These are phyloP conservation scores for Ceratocystis papillata DNA, from an alignment of 2,329 filamentous ascomycete species.

Conservation along the genomic window DNA sequence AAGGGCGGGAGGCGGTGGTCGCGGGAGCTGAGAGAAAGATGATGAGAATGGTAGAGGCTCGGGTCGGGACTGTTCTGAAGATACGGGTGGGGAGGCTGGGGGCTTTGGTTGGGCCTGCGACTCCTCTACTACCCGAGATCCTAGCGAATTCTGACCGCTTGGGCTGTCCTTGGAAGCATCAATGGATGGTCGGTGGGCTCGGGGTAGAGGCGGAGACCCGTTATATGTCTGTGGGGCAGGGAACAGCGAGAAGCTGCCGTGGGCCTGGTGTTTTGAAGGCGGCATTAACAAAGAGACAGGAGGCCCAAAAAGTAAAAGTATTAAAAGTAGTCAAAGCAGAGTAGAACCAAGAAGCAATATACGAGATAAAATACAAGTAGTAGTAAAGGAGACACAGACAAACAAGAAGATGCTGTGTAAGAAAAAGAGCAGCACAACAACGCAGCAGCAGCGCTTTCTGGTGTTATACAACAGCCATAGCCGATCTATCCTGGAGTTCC, in stretches of 20 bases:
- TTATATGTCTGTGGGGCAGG: constrained; percentile 9
- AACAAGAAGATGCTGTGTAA: constrained; percentile 9
- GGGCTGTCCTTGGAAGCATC: constrained; percentile 12
- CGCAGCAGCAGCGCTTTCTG: constrained; percentile 1
- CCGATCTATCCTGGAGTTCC: background rate
- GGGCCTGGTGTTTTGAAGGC: constrained; percentile 14
- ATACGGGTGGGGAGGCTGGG: background rate
- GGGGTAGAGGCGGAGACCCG: constrained; percentile 19
- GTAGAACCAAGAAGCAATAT: background rate
- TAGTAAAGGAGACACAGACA: background rate
- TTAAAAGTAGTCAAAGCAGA: background rate
- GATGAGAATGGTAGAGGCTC: constrained; percentile 17
- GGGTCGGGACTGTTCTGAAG: constrained; percentile 14
- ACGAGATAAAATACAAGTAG: background rate
- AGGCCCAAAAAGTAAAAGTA: background rate
- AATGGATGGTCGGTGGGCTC: constrained; percentile 6
- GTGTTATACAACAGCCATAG: constrained; percentile 1
- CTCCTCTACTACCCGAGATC: background rate
- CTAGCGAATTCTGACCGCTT: constrained; percentile 2
- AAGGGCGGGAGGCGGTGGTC: constrained; percentile 12
- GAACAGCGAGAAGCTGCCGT: constrained; percentile 22
- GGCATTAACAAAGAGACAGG: constrained; percentile 3
- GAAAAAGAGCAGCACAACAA: background rate
- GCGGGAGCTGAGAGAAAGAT: constrained; percentile 6
- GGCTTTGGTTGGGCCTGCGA: background rate